Conservation (phyloP, 1,284 basidiomycete genomes). For the Marasmius oreades region DNA sequence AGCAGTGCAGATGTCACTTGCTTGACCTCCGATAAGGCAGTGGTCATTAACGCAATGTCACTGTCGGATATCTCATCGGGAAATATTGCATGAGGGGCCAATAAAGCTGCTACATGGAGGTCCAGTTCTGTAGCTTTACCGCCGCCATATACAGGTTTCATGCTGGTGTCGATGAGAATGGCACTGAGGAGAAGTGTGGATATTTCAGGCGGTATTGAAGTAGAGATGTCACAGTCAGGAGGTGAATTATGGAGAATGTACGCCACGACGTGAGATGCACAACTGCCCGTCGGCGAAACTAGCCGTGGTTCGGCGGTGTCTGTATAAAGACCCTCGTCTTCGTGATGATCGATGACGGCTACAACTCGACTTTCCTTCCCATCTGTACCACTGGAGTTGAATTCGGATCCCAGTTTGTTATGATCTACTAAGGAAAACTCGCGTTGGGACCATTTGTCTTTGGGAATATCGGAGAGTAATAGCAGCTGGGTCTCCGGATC, state of each 20-base stretch:
- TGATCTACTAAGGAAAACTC: conserved; percentile 87
- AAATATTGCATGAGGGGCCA: conserved; percentile 48
- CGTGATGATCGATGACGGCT: conserved; percentile 92
- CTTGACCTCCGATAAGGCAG: neutral
- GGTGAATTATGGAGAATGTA: conserved; percentile 36
- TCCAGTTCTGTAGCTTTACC: conserved; percentile 75
- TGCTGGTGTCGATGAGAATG: conserved; percentile 80
- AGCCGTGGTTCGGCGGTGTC: conserved; percentile 64
- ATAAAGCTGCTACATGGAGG: conserved; percentile 53
- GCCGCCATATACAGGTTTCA: conserved; percentile 50
- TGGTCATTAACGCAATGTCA: conserved; percentile 1
- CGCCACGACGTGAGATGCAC: conserved; percentile 71
- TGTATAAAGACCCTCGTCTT: conserved; percentile 72
- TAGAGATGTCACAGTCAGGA: conserved; percentile 10
- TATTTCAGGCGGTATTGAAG: conserved; percentile 48
- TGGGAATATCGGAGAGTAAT: conserved; percentile 52
- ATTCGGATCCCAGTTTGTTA: conserved; percentile 65
- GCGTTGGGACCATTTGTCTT: conserved; percentile 51
- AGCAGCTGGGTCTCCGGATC: conserved; percentile 49
- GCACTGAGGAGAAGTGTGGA: conserved; percentile 78
- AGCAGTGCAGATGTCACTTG: neutral
- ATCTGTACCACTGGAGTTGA: conserved; percentile 33
- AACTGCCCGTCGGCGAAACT: conserved; percentile 72
- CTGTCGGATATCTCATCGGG: conserved; percentile 1
- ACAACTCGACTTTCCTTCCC: conserved; percentile 48